Percentiles rank a stretch among this genome's conserved stretches.
Evolutionary conservation across 108 stramenopile species (phyloP).

Genomic region (Skeletonema marinoi): DNA sequence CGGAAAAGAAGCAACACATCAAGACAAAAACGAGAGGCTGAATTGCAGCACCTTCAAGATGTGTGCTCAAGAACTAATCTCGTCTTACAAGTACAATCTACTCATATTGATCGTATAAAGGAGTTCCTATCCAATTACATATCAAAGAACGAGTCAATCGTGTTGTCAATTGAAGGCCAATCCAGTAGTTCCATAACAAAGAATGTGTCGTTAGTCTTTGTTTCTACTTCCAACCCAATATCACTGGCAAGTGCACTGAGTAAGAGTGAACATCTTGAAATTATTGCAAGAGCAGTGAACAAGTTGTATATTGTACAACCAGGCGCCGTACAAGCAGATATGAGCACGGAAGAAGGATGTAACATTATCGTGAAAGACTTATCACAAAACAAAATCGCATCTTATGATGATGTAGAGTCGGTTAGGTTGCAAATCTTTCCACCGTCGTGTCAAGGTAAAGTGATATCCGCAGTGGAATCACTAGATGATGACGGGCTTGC

Average conservation of each 20-base stretch:
- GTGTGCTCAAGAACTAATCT: background rate
- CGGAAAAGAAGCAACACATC: background rate
- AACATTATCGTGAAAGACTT: background rate
- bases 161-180: background rate
- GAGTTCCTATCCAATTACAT: background rate
- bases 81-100: background rate
- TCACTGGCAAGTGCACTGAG: background rate
- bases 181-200: background rate
- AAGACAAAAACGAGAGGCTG: background rate
- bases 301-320: background rate
- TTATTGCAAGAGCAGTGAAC: background rate
- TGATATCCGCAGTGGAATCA: background rate
- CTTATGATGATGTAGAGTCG: slow-evolving; percentile 1
- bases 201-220: background rate
- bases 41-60: background rate
- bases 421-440: slow-evolving; percentile 6
- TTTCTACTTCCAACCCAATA: background rate
- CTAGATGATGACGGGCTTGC: background rate
- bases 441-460: background rate
- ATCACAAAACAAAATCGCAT: background rate
- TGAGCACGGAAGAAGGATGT: background rate
- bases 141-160: background rate
- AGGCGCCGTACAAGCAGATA: background rate
- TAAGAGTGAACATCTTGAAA: background rate
- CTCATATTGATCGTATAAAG: background rate